Conservation (phyloP, 169 alveolate genomes). For the Cryptosporidium sp. region DNA sequence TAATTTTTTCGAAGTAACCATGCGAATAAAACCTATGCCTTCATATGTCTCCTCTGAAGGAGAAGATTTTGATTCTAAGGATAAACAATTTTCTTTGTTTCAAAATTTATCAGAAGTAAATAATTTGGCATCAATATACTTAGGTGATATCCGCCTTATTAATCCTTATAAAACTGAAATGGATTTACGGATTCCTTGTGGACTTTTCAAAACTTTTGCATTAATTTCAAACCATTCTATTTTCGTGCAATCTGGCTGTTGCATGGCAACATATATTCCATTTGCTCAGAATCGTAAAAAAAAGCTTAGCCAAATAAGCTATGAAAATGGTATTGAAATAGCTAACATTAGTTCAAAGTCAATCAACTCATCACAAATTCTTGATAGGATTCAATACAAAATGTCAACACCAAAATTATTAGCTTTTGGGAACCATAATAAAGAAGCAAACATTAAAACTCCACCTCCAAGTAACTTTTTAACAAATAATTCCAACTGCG, state of each 20-base stretch:
- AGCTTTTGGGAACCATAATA: background rate
- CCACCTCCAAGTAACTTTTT: constrained; percentile 50
- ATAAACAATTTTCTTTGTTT: background rate
- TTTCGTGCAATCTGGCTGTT: background rate
- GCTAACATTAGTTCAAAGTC: background rate
- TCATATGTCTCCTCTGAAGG: constrained; percentile 69
- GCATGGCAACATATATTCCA: constrained; percentile 50
- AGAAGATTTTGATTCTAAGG: constrained; percentile 31
- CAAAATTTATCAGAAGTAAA: background rate
- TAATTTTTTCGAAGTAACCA: constrained; percentile 46
- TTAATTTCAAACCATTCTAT: constrained; percentile 21
- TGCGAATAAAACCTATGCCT: constrained; percentile 56
- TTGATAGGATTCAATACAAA: background rate
- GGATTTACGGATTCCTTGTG: constrained; percentile 53
- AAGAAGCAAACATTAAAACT: constrained; percentile 21
- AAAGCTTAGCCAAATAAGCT: background rate
- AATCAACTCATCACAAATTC: background rate
- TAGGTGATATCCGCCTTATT: constrained; percentile 54
- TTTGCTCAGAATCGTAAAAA: constrained; percentile 14
- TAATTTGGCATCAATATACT: constrained; percentile 10
- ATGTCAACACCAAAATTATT: constrained; percentile 6
- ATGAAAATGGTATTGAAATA: constrained; percentile 9
- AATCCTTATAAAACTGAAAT: constrained; percentile 43
- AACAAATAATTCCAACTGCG: constrained; percentile 39
- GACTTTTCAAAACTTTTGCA: constrained; percentile 52